Percentiles rank a stretch among this genome's conserved stretches.
Evolutionary conservation across 768 basidiomycete genomes (phyloP).

Genomic region (Boletellus sp.): DNA sequence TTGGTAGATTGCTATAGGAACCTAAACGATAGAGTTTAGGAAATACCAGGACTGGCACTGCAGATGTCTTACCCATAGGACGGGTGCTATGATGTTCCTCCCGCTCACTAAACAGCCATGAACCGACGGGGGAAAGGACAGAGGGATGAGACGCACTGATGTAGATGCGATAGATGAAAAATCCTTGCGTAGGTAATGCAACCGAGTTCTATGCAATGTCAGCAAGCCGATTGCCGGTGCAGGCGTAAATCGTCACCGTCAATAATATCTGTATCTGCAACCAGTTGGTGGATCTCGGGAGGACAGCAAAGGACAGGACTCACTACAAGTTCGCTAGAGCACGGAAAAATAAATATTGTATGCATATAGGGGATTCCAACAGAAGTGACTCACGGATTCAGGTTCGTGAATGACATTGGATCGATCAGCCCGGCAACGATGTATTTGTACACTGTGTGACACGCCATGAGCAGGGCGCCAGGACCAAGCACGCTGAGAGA

Average conservation of each 20-base stretch:
- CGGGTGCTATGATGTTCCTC: background rate
- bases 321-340: background rate
- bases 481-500: background rate
- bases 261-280: background rate
- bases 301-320: background rate
- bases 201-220: background rate
- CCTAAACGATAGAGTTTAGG: background rate
- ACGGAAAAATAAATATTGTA: background rate
- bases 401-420: background rate
- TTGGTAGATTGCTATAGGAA: conserved; percentile 1
- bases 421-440: background rate
- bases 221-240: background rate
- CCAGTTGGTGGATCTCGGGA: background rate
- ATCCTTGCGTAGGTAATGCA: background rate
- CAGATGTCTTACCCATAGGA: conserved; percentile 11
- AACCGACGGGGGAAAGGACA: background rate
- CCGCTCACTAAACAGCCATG: conserved; percentile 1
- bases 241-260: background rate
- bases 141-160: background rate
- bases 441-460: background rate
- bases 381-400: background rate
- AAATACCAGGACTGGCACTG: background rate
- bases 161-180: conserved; percentile 2
- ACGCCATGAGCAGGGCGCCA: background rate
- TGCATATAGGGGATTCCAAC: background rate